Evolutionary conservation across 2,329 filamentous ascomycete genomes (phyloP).

Genomic region (Metarhizium humberi): DNA sequence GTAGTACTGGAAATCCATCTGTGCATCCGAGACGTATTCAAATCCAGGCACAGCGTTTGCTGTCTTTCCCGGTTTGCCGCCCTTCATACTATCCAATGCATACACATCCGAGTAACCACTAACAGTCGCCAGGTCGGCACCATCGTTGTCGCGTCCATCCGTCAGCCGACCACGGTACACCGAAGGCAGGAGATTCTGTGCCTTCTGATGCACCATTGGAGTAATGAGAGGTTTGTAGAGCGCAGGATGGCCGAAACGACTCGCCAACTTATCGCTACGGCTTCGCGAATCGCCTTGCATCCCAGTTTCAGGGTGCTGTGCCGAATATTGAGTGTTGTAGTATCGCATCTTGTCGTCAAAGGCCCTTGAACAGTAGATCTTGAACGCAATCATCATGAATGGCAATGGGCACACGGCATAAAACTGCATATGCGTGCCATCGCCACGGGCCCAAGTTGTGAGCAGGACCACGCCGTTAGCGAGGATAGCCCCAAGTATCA

Average conservation of each 20-base stretch:
- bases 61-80: slow-evolving; percentile 37
- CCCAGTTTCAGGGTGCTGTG: slow-evolving; percentile 34
- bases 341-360: slow-evolving; percentile 79
- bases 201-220: slow-evolving; percentile 90
- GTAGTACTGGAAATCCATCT: slow-evolving; percentile 85
- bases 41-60: slow-evolving; percentile 56
- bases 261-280: slow-evolving; percentile 60
- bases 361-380: slow-evolving; percentile 65
- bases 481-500: slow-evolving; percentile 73
- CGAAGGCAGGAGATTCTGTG: slow-evolving; percentile 75
- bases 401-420: slow-evolving; percentile 65
- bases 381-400: slow-evolving; percentile 73
- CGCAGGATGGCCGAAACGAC: slow-evolving; percentile 82
- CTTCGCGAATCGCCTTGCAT: slow-evolving; percentile 37
- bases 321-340: slow-evolving; percentile 58
- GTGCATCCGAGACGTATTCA: slow-evolving; percentile 78
- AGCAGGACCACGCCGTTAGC: slow-evolving; percentile 72
- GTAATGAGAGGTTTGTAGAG: slow-evolving; percentile 84
- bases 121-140: slow-evolving; percentile 45
- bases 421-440: slow-evolving; percentile 50
- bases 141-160: slow-evolving; percentile 53
- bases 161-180: slow-evolving; percentile 75
- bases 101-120: slow-evolving; percentile 78
- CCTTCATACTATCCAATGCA: slow-evolving; percentile 68
- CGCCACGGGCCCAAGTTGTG: slow-evolving; percentile 62